Conservation (phyloP, 306 rosid species). For the Castanea mollissima region DNA sequence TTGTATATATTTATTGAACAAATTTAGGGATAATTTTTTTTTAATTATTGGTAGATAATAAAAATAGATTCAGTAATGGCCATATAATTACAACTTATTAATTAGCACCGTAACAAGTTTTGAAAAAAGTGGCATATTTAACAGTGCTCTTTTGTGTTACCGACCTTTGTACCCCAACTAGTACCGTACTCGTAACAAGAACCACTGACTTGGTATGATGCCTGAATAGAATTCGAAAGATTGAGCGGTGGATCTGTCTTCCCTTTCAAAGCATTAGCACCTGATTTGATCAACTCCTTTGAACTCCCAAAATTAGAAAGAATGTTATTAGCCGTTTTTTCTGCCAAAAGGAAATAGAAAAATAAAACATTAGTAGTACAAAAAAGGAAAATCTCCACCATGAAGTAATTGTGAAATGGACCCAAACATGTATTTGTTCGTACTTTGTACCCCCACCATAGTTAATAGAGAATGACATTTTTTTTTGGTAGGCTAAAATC, state of each 20-base stretch:
- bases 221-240: conserved; percentile 24
- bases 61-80: too few species aligned
- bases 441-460: too few species aligned
- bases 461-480: neutral
- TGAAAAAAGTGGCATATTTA: conserved; percentile 6
- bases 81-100: too few species aligned
- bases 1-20: too few species aligned
- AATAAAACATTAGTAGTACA: neutral
- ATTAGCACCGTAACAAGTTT: too few species aligned
- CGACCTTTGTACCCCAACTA: conserved; percentile 65
- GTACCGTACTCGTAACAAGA: conserved; percentile 49
- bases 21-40: too few species aligned
- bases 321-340: conserved; percentile 17
- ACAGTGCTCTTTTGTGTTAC: neutral
- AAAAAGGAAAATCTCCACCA: neutral
- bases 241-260: neutral
- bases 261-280: conserved; percentile 35
- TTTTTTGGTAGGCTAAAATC: neutral
- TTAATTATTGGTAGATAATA: too few species aligned
- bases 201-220: conserved; percentile 42
- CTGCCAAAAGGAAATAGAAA: neutral
- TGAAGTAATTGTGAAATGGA: too few species aligned
- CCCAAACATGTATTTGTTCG: too few species aligned
- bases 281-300: conserved; percentile 33
- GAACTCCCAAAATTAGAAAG: conserved; percentile 45